Evolutionary conservation across 2,329 filamentous ascomycete genomes (phyloP), one percentile per base, ranked within the genome.

Genomic region (Diaporthe nobilis): DNA sequence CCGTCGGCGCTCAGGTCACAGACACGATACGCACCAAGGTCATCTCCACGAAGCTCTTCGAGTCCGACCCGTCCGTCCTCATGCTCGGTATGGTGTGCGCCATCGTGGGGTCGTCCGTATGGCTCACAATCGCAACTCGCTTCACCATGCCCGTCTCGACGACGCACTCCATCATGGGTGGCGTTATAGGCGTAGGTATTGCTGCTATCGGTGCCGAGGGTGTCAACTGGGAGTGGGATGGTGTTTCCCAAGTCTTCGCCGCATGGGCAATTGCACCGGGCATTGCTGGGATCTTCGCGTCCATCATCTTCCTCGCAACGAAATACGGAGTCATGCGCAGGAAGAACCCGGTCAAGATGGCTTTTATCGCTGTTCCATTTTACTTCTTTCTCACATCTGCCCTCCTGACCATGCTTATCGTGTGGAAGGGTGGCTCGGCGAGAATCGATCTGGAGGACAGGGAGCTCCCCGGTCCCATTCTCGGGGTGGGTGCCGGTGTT

Each of bases 1-100:
- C 88, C 74, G 90, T 92, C 65, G 91, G 90, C 34, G 87, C 90
- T 44, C 89, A 90, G 75, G 90, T 91, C 5, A 89, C 91, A 37
- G 88, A 90, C 73, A 92, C 91, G 13, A 92, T 92, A 81, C 88
- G 90, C 77, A 92, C 89, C 79, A 89, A 90, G 76, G 87, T 92
- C 72, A 88, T 92, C 79, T 84, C 86, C 73, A 86, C 86, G 49
- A 77, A 81, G 0, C 83, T 85, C 37, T 92, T 90, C 80, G 77
- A 82, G 0, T 81, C 84, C 1, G 82, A 87, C 31, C 89, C 91
- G 2, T 86, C 84, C 12, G 81, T 90, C 15, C 86, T 91, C 34
- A 91, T 92, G 88, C 84, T 92, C 4, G 89, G 87, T 34, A 90
- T 91, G 88, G 86, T 87, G 22, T 90, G 88, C 80, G 90, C 89